Evolutionary conservation across 768 basidiomycete species (phyloP), one percentile per base, ranked within the genome.

Genomic region (Tulasnella sp.): DNA sequence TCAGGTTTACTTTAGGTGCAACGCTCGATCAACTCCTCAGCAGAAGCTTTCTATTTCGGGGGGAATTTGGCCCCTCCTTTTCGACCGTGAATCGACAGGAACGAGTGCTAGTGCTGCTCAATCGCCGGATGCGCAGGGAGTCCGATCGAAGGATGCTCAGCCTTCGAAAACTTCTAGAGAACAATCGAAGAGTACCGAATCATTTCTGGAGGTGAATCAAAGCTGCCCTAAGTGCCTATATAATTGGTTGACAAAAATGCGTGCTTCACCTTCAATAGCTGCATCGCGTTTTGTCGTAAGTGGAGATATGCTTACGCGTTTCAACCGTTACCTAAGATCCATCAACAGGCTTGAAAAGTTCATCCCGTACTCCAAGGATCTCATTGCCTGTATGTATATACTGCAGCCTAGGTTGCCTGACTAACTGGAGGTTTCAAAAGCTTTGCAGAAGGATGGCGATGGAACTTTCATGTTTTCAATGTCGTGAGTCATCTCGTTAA

Each of bases 301-400:
- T n/a, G 9, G 49, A 22, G 22, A 45, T 40, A 1, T 42, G 22
- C 40, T 36, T 17, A 22, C 29, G n/a, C n/a, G n/a, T n/a, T n/a
- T n/a, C n/a, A n/a, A n/a, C n/a, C n/a, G n/a, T n/a, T n/a, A n/a
- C n/a, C n/a, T n/a, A n/a, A n/a, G n/a, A n/a, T n/a, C n/a, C n/a
- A n/a, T n/a, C n/a, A n/a, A 29, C 19, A 71, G 82, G 14, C 80
- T 88, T 58, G 87, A 89, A 75, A 87, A 87, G 80, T 86, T 85
- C 64, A 80, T 86, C 29, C 80, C 83, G 9, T 85, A 86, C 45
- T 85, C 84, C 15, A 7, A 15, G 6, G 34, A 40, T 9, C 39
- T 76, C 17, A 36, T 76, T 15, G 81, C 84, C 37, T 83, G 85
- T 85, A 75, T 25, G 83, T 78, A 39, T 37, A 67, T 67, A 31